These are phyloP conservation scores for Kandelia obovata DNA, from an alignment of 345 rosid species.

Conservation along the genomic window DNA sequence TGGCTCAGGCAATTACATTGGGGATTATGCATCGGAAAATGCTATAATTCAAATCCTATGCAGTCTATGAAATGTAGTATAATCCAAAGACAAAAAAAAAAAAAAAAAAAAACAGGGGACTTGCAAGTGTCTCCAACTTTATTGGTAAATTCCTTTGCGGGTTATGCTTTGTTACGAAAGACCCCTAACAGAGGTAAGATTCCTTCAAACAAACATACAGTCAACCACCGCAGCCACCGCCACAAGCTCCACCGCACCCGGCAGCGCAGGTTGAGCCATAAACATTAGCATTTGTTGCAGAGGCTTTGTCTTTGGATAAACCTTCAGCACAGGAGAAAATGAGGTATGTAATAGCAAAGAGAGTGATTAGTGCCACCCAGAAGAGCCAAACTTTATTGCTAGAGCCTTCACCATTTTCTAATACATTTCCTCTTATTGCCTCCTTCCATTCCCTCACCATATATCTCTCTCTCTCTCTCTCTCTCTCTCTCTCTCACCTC, in stretches of 20 bases:
- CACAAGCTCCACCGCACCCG: conserved; percentile 44
- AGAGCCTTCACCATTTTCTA: conserved; percentile 7
- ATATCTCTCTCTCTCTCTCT: background rate
- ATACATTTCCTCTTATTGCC: background rate
- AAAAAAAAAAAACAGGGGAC: no score
- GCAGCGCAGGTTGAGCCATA: conserved; percentile 34
- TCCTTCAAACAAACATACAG: no score
- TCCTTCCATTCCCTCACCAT: conserved; percentile 38
- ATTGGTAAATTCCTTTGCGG: no score
- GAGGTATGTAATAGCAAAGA: conserved; percentile 28
- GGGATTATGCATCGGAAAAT: no score
- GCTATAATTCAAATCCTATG: no score
- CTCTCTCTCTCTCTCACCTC: no score
- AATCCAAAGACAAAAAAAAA: no score
- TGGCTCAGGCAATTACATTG: no score
- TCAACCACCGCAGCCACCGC: conserved; percentile 5
- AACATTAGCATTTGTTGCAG: conserved; percentile 24
- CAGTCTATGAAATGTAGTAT: no score
- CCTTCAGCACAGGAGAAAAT: conserved; percentile 52
- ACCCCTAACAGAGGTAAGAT: no score
- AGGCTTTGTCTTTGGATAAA: conserved; percentile 41
- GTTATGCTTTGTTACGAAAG: no score
- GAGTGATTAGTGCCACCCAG: conserved; percentile 35
- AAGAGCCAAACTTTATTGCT: conserved; percentile 17
- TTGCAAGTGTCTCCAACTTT: no score